Conservation (phyloP, 768 basidiomycete genomes). For the Xerocomus brunneocitrinus region DNA sequence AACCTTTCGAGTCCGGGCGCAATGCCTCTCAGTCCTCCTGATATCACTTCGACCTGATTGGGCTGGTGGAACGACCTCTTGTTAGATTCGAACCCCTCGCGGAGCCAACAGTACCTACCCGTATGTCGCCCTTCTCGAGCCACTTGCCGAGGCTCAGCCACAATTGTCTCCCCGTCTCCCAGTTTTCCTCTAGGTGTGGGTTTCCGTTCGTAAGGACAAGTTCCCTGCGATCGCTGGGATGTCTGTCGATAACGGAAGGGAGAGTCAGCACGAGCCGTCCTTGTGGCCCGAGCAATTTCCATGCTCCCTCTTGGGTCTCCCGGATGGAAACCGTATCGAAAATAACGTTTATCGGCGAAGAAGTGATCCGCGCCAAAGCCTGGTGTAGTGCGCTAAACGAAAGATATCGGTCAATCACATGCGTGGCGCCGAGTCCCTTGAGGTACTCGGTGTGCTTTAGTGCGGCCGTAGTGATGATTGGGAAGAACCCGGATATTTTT, state of each 20-base stretch:
- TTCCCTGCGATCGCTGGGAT: slow-evolving; percentile 23
- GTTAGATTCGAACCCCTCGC: not conserved
- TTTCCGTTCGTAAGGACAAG: slow-evolving; percentile 31
- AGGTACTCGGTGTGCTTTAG: slow-evolving; percentile 35
- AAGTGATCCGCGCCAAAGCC: slow-evolving; percentile 35
- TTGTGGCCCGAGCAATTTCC: slow-evolving; percentile 33
- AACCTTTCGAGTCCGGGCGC: slow-evolving; percentile 39
- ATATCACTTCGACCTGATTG: slow-evolving; percentile 38
- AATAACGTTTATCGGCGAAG: slow-evolving; percentile 31
- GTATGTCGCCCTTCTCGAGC: slow-evolving; percentile 32
- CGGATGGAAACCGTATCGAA: slow-evolving; percentile 37
- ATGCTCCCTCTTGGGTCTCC: slow-evolving; percentile 37
- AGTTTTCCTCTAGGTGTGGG: slow-evolving; percentile 32
- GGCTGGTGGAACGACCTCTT: slow-evolving; percentile 30
- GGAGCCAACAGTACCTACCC: slow-evolving; percentile 14
- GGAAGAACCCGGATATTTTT: slow-evolving; percentile 38
- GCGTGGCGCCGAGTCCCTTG: slow-evolving; percentile 30
- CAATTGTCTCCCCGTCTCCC: slow-evolving; percentile 30
- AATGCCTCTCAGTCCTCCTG: slow-evolving; percentile 41
- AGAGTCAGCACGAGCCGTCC: slow-evolving; percentile 35
- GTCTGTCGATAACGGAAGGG: slow-evolving; percentile 29
- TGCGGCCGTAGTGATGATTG: slow-evolving; percentile 33
- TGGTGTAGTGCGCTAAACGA: slow-evolving; percentile 28
- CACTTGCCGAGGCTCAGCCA: slow-evolving; percentile 26
- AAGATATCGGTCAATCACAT: slow-evolving; percentile 33